Evolutionary conservation across 495 filamentous ascomycete species (phyloP), one percentile per base, ranked within the genome.

Genomic region (Pyronema omphalodes): DNA sequence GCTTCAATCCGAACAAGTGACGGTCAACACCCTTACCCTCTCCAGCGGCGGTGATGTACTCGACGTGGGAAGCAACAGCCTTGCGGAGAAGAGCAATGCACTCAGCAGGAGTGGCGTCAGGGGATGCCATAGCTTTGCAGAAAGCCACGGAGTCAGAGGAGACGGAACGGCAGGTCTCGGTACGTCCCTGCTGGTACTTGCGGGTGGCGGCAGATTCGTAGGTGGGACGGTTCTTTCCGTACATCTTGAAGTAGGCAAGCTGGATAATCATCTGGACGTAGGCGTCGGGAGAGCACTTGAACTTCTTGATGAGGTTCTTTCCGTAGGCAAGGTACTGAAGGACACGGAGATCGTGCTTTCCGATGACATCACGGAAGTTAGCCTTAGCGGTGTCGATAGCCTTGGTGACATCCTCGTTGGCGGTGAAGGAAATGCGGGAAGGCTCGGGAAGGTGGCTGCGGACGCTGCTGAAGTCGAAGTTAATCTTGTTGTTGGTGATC

Each of bases 211-310:
- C 89, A 9, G 88, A 94, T 72, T 99, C 93, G 75, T 99, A 99
- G 0, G 93, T 99, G 1, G 93, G 93, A 0, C 91, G 78, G 77
- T 87, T 94, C 75, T 86, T 84, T 74, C 89, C 89, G 73, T 94
- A 94, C 85, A 96, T 94, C 73, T 96, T 99, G 74, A 80, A 80
- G 76, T 99, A 99, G 50, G 93, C 93, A 14, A 99, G 80, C 70
- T 99, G 93, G 71, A 99, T 96, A 70, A 93, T 72, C 87, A 96
- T 91, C 72, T 99, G 93, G 51, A 94, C 84, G 69, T 91, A 99
- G 17, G 91, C 93, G 61, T 99, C 93, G 35, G 93, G 93, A 52
- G 84, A 93, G 80, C 84, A 94, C 71, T 86, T 88, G 81, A 99
- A 95, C 69, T 93, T 93, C 82, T 99, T 99, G 75, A 99, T 96